These are phyloP conservation scores for Paramecium sexaurelia DNA, from an alignment of 73 alveolate genomes.

Conservation along the genomic window DNA sequence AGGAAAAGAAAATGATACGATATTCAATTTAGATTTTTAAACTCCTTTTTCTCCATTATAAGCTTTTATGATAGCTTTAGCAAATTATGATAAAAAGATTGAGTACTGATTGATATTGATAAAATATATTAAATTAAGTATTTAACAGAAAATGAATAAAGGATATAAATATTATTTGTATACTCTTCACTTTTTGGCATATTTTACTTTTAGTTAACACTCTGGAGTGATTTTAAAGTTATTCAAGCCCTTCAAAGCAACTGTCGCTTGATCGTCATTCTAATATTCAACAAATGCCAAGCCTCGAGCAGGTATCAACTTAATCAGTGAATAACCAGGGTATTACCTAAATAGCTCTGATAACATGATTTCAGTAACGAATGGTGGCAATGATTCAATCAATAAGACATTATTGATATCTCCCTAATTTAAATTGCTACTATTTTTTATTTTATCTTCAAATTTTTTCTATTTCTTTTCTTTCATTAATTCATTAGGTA, in stretches of 20 bases:
- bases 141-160: background rate
- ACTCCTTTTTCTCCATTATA: constrained; percentile 79
- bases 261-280: constrained; percentile 40
- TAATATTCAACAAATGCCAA: constrained; percentile 51
- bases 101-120: constrained; percentile 57
- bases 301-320: constrained; percentile 31
- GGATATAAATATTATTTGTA: background rate
- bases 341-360: constrained; percentile 3
- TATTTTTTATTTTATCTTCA: background rate
- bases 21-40: constrained; percentile 81
- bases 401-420: constrained; percentile 43
- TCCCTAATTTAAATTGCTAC: background rate
- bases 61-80: constrained; percentile 81
- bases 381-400: background rate
- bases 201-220: constrained; percentile 7
- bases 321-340: constrained; percentile 43
- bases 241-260: constrained; percentile 36
- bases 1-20: constrained; percentile 79
- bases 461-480: constrained; percentile 17
- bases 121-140: background rate
- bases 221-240: constrained; percentile 16
- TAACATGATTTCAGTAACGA: constrained; percentile 21
- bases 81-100: constrained; percentile 80
- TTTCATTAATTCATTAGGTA: constrained; percentile 4
- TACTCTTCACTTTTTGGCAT: constrained; percentile 43